These are phyloP conservation scores for Wickerhamomyces sp. DNA, from an alignment of 1,139 yeast genomes.

Conservation along the genomic window DNA sequence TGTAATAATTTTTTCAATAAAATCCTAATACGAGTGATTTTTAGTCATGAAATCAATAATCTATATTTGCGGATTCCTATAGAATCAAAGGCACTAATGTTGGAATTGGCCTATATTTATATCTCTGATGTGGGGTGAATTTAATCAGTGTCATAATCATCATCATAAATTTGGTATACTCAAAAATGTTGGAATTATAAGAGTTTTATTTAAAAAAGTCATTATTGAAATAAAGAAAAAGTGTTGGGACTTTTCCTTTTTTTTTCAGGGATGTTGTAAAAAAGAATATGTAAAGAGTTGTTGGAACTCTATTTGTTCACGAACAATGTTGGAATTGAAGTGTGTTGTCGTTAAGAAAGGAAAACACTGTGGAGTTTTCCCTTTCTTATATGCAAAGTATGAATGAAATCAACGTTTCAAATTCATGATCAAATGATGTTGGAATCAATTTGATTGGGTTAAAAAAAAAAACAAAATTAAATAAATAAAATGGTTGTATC, in stretches of 20 bases:
- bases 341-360: slow-evolving; percentile 2
- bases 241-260: no score
- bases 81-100: slow-evolving; percentile 2
- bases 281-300: not conserved
- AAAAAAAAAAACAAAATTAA: not conserved
- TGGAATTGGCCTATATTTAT: slow-evolving; percentile 4
- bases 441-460: not conserved
- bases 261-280: no score
- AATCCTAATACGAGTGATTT: no score
- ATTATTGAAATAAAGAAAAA: no score
- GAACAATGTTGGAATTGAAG: slow-evolving; percentile 11
- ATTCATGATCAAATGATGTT: not conserved
- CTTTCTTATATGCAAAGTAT: slow-evolving; percentile 4
- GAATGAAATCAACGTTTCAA: no score
- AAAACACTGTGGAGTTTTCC: slow-evolving; percentile 2
- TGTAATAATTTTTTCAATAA: no score
- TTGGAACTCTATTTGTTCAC: not conserved
- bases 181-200: slow-evolving; percentile 9
- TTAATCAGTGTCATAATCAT: not conserved
- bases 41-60: not conserved
- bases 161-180: not conserved
- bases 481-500: not conserved
- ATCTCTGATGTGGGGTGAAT: no score
- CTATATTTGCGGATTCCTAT: not conserved
- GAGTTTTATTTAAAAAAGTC: no score